Evolutionary conservation across 495 filamentous ascomycete species (phyloP).

Genomic region (Hypoxylon intermedium): DNA sequence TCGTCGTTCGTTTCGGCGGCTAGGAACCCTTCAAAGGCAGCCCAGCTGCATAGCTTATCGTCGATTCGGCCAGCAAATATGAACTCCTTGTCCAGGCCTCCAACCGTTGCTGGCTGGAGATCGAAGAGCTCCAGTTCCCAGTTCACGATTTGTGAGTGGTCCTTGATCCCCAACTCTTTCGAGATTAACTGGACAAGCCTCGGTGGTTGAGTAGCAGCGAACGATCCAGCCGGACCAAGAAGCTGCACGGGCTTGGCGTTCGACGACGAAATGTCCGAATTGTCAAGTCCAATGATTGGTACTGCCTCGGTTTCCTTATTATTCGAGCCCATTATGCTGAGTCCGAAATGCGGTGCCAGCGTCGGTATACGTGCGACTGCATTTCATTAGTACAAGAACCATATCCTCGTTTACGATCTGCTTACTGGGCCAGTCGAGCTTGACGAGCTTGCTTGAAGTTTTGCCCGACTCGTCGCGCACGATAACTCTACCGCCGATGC

Average conservation of each 20-base stretch:
- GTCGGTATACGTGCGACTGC: conserved; percentile 87
- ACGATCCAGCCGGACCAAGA: conserved; percentile 63
- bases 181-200: conserved; percentile 85
- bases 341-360: conserved; percentile 91
- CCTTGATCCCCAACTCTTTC: conserved; percentile 70
- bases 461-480: conserved; percentile 80
- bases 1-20: conserved; percentile 60
- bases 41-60: conserved; percentile 95
- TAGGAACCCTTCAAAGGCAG: conserved; percentile 85
- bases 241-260: conserved; percentile 45
- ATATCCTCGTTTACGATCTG: neutral
- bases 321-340: conserved; percentile 74
- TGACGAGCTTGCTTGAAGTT: conserved; percentile 82
- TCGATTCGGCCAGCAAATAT: conserved; percentile 96
- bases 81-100: conserved; percentile 89
- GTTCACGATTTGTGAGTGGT: conserved; percentile 77
- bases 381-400: conserved; percentile 24
- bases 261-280: conserved; percentile 60
- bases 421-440: conserved; percentile 83
- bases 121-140: conserved; percentile 99
- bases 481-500: conserved; percentile 86
- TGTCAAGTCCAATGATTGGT: conserved; percentile 89
- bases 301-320: conserved; percentile 95
- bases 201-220: conserved; percentile 80
- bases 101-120: conserved; percentile 80